phyloP scores from a whole-genome alignment of 2,329 filamentous ascomycete genomes.

The Basipetospora chlamydospora region DNA sequence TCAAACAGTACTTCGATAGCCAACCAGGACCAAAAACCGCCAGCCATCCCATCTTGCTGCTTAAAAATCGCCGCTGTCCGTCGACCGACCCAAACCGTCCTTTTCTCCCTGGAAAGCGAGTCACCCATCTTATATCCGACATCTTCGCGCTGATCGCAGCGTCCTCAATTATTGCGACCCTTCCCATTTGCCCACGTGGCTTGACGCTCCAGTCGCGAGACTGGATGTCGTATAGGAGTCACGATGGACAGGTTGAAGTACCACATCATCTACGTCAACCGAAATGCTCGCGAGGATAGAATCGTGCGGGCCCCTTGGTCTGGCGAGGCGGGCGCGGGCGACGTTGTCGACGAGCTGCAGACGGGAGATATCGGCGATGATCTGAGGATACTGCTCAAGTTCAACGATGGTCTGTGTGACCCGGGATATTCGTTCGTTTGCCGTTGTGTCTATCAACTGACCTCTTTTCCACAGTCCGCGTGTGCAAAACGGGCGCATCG shows the following conservation, averaged over 20 bases:
- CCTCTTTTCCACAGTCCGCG: conserved; percentile 27
- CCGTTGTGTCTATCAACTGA: not conserved
- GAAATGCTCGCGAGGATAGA: conserved; percentile 32
- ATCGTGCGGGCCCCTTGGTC: conserved; percentile 19
- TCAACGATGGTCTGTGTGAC: conserved; percentile 34
- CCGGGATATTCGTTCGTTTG: too few species aligned
- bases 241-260: conserved; percentile 43
- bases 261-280: conserved; percentile 47
- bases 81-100: too few species aligned
- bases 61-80: too few species aligned
- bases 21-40: too few species aligned
- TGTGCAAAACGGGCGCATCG: conserved; percentile 36
- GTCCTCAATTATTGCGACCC: too few species aligned
- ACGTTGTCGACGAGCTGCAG: not conserved
- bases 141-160: too few species aligned
- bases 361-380: conserved; percentile 32
- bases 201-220: conserved; percentile 42
- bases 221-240: conserved; percentile 41
- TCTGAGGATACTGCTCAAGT: conserved; percentile 35
- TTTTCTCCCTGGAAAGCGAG: too few species aligned
- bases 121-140: too few species aligned
- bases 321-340: not conserved
- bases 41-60: too few species aligned
- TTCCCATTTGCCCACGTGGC: not conserved
- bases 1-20: too few species aligned